phyloP scores from a whole-genome alignment of 192 early-diverging fungal genomes.

The Thamnidium elegans region DNA sequence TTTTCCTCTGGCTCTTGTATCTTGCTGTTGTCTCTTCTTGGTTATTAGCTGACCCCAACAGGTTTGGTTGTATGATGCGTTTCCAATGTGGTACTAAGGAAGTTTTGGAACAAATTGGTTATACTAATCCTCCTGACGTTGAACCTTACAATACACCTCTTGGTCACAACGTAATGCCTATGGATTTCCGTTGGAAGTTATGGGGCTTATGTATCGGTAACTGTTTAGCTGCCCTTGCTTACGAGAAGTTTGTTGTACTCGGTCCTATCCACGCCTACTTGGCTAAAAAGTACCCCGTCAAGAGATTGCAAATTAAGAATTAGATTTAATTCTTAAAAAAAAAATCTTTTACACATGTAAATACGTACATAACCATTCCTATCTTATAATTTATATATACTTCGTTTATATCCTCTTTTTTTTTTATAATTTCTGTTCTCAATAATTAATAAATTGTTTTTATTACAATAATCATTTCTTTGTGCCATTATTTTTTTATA shows the following conservation, averaged over 20 bases:
- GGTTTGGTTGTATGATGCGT: constrained; percentile 64
- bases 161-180: constrained; percentile 65
- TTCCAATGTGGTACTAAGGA: constrained; percentile 33
- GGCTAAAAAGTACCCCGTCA: constrained; percentile 46
- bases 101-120: constrained; percentile 24
- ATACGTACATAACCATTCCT: background rate
- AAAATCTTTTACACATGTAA: constrained; percentile 5
- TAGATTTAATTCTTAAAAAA: constrained; percentile 17
- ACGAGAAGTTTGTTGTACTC: constrained; percentile 48
- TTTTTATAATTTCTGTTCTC: too few relatives aligned
- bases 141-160: constrained; percentile 52
- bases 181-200: constrained; percentile 50
- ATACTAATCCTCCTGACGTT: constrained; percentile 22
- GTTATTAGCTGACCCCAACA: constrained; percentile 65
- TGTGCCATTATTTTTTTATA: too few relatives aligned
- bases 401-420: too few relatives aligned
- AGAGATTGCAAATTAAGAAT: constrained; percentile 34
- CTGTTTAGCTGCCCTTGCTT: constrained; percentile 39
- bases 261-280: constrained; percentile 45
- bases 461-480: too few relatives aligned
- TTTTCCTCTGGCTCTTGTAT: constrained; percentile 48
- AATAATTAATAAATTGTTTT: too few relatives aligned
- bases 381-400: too few relatives aligned
- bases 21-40: constrained; percentile 54
- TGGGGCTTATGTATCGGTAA: constrained; percentile 51